Percentiles rank a stretch among this genome's conserved stretches.
Evolutionary conservation across 1,284 basidiomycete species (phyloP).

Genomic region (Gomphus bonarii): DNA sequence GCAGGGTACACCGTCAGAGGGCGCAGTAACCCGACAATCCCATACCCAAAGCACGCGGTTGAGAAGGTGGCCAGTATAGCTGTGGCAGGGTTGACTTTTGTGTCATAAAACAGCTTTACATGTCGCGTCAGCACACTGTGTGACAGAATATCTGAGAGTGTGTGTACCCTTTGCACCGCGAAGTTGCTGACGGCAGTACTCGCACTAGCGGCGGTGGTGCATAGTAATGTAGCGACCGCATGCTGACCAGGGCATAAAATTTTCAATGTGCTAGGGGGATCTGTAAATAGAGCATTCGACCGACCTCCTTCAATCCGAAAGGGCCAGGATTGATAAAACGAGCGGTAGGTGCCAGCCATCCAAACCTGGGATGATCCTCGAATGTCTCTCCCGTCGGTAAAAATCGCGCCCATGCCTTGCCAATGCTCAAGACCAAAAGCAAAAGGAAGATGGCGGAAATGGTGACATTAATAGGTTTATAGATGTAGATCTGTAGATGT

Average conservation of each 20-base stretch:
- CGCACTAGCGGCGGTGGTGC: constrained; percentile 44
- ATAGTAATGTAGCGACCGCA: constrained; percentile 48
- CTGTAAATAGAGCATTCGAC: constrained; percentile 6
- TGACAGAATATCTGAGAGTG: not conserved
- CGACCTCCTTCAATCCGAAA: constrained; percentile 52
- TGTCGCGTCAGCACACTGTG: not conserved
- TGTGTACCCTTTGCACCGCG: constrained; percentile 43
- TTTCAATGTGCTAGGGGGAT: not conserved
- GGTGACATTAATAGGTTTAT: constrained; percentile 45
- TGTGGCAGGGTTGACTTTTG: constrained; percentile 42
- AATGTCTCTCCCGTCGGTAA: constrained; percentile 25
- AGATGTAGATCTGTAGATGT: constrained; percentile 40
- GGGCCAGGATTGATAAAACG: constrained; percentile 47
- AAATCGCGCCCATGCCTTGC: constrained; percentile 35
- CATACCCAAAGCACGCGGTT: constrained; percentile 58
- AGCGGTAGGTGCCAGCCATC: constrained; percentile 28
- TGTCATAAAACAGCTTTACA: constrained; percentile 46
- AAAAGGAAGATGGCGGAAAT: constrained; percentile 52
- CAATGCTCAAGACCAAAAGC: constrained; percentile 44
- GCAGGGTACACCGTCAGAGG: constrained; percentile 57
- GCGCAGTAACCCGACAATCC: constrained; percentile 44
- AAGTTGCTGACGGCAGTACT: constrained; percentile 47
- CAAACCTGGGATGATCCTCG: constrained; percentile 30
- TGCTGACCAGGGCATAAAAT: constrained; percentile 29
- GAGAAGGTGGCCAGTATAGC: constrained; percentile 57